Evolutionary conservation across 2,329 filamentous ascomycete species (phyloP), one percentile per base, ranked within the genome.

Genomic region (Sclerotiophoma versabilis): DNA sequence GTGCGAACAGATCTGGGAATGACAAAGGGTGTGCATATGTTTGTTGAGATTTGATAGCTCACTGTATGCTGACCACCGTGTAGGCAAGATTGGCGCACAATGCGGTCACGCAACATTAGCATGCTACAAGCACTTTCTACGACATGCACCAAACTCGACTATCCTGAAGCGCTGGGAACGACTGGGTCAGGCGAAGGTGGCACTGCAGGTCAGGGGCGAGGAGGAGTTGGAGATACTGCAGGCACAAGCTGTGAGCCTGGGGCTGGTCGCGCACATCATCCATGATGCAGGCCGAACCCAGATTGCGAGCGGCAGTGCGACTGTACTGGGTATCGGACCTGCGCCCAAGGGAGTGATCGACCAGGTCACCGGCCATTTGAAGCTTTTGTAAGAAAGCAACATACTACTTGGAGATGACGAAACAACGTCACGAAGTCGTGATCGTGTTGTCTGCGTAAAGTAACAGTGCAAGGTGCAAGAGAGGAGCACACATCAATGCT

Each of bases 81-180:
- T 60, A 96, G 93, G 93, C 69, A 99, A 99, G 83, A 97, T 98
- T 69, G 95, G 92, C 52, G 95, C 95, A 7, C 95, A 98, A 78
- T 93, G 90, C 78, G 90, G 89, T 43, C 95, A 98, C 77, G 95
- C 95, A n/a, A 96, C 93, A 3, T 87, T 99, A 51, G 93, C 93
- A 49, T 98, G 93, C 84, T 99, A 96, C 86, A 98, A 97, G 80
- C 80, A 87, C 54, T 86, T 96, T 61, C 77, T 86, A 33, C 75
- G 79, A 30, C 81, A 81, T 20, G 68, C 78, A 37, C 75, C 84
- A 12, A 80, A 83, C 39, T 84, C 86, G 50, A 80, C 80, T 36
- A 79, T 96, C 46, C 84, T 99, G 42, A 83, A 83, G 62, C 88
- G 89, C 62, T 99, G 95, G 95, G 95, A 99, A 78, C 82, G 81